phyloP scores from a whole-genome alignment of 2,329 filamentous ascomycete species.

The Trichoderma hamatum region DNA sequence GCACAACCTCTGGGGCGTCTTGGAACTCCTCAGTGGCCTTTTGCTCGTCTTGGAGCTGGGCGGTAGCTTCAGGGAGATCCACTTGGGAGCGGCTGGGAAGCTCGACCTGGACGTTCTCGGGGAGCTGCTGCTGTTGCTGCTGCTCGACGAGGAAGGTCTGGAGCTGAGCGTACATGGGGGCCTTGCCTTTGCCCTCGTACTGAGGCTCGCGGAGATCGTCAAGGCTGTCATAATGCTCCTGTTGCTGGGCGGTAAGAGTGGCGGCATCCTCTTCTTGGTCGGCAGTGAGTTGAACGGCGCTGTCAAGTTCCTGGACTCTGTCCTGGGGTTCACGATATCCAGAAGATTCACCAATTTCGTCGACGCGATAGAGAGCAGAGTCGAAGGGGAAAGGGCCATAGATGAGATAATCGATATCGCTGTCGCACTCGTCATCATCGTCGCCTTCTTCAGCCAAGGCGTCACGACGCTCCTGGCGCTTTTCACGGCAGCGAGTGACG shows the following conservation, averaged over 20 bases:
- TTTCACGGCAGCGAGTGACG: conserved; percentile 14
- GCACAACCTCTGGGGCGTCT: background rate
- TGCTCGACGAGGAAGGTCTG: background rate
- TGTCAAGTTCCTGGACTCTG: background rate
- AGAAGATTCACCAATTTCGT: conserved; percentile 11
- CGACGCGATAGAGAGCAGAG: background rate
- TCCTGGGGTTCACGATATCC: background rate
- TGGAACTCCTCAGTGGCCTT: background rate
- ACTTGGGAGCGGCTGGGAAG: background rate
- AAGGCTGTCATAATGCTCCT: background rate
- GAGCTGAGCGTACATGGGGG: background rate
- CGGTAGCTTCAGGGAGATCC: background rate
- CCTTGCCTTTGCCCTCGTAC: background rate
- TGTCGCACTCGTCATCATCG: background rate
- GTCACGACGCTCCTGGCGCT: conserved; percentile 10
- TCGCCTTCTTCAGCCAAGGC: background rate
- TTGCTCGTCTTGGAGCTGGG: background rate
- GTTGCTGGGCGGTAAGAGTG: background rate
- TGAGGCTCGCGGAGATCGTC: conserved; percentile 6
- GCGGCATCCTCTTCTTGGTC: background rate
- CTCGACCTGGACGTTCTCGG: background rate
- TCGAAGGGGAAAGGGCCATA: background rate
- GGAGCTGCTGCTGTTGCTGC: background rate
- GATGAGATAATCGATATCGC: background rate
- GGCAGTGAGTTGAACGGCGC: background rate